Evolutionary conservation across 192 early-diverging fungal species (phyloP), one percentile per base, ranked within the genome.

Genomic region (Gonapodya sp.): DNA sequence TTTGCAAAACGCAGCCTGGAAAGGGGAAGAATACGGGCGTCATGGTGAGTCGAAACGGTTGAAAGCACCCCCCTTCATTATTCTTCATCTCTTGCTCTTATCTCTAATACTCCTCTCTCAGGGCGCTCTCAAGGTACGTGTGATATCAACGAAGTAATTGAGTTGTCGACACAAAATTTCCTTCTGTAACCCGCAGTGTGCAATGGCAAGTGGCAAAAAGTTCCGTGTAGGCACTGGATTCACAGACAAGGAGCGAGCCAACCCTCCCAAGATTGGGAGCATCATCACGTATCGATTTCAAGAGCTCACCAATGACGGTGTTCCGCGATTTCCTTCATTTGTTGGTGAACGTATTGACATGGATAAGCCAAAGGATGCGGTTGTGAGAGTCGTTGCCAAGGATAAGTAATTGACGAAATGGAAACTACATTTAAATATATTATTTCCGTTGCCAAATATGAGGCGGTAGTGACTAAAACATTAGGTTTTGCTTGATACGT

Each of bases 161-260:
- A 8, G 8, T 24, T 64, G 46, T 64, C 8, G 46, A 64, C 24
- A 8, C 8, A 64, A 8, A 16, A 24, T 64, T 64, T 64, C 8
- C 8, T 64, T 64, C 8, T 24, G 24, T n/a, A n/a, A n/a, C 64
- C 64, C 30, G 35, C 32, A 31, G 84, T 90, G 89, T 81, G 79
- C 79, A 30, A 92, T 93, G 85, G 91, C 87, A 1, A 86, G 85
- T 36, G 93, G 92, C 16, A 89, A 89, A 36, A 73, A 34, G 46
- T 94, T 94, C 78, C 89, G 87, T 72, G 87, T 94, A 36, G 93
- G 92, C 0, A 89, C 91, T 18, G 93, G 93, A 75, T 88, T 94
- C 73, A 86, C 85, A 31, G 93, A 93, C 77, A 83, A 82, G 1
- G 86, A 92, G 24, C 81, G 93, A 30, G 80, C 75, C 1, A 85